Base-by-base conservation (phyloP, 805 yeast genomes). In the Suhomyces sp. region DNA sequence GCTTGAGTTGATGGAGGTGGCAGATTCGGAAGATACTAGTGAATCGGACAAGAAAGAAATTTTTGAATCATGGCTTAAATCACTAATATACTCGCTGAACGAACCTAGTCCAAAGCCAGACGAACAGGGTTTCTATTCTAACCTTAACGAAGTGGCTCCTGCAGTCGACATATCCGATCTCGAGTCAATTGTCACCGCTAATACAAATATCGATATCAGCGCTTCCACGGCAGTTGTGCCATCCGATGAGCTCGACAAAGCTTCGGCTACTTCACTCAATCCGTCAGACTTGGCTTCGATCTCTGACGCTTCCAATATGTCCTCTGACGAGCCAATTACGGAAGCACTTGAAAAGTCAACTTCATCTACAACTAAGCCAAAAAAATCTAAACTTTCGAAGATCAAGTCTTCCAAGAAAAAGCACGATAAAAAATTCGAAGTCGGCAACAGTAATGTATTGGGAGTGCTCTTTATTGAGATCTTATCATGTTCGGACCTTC, bases 381-480 rank as follows among this genome's bases (percentile, higher is more conserved):
- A 50, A 29, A 55, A 54, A 44, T 59, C 61, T 5, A 61, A 57
- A 24, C 60, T 59, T 31, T 54, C 46, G 40, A 36, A 33, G 42
- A 45, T 49, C 1, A 45, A 48, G n/a, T 51, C 52, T 36, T 45
- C 51, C 9, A 54, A 56, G 33, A 49, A 45, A 19, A 38, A 10
- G 27, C 13, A 12, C 19, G 44, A 55, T 26, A 51, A 48, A 13
- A 65, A 64, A 17, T 81, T 78, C 55, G 72, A 73, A 42, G 61
- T 81, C 4, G 60, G 71, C 29, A 68, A 68, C 47, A 61, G 77
- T 38, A 68, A 72, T 22, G 77, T 81, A 7, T 64, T 71, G 27
- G 99, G 98, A 2, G 87, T 92, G 6, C 68, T 88, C 4, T 89
- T 87, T 60, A 64, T 93, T 35, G 96, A 92, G 57, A 82, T 93